Conservation (phyloP, 352 stramenopile species). For the Phytophthora rubi region DNA sequence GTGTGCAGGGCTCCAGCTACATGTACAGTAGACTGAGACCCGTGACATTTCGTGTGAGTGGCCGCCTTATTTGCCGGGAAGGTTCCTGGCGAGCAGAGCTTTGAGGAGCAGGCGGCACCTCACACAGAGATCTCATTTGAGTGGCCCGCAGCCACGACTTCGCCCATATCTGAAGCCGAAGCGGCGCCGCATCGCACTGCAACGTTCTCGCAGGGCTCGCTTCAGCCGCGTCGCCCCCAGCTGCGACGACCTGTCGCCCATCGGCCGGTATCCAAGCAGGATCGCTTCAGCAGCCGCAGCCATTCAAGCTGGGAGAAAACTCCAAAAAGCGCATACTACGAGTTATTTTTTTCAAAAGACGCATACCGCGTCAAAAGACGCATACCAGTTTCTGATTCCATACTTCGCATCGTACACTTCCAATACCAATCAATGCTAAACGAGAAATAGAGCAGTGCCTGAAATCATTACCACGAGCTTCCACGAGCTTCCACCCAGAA, state of each 20-base stretch:
- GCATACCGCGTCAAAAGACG: too few species aligned
- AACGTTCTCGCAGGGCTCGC: neutral
- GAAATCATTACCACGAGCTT: too few species aligned
- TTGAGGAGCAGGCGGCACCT: neutral
- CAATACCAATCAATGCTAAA: too few species aligned
- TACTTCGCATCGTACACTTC: too few species aligned
- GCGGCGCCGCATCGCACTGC: slow-evolving; percentile 4
- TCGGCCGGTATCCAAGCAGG: neutral
- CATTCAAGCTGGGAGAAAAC: neutral
- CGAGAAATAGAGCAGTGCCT: too few species aligned
- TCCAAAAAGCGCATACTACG: too few species aligned
- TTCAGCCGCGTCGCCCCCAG: neutral
- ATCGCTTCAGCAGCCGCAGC: neutral
- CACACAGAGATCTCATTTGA: slow-evolving; percentile 1
- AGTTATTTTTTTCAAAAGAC: too few species aligned
- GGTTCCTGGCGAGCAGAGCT: neutral
- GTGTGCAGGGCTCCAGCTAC: too few species aligned
- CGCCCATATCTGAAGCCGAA: slow-evolving; percentile 29
- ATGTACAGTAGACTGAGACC: neutral
- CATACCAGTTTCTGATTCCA: too few species aligned
- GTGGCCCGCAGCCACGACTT: neutral
- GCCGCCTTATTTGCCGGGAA: neutral
- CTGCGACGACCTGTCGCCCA: neutral
- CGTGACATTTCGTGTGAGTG: neutral
- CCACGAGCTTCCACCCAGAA: too few species aligned